Base-by-base conservation (phyloP, 2,329 filamentous ascomycete species). In the Pseudogymnoascus sp. region DNA sequence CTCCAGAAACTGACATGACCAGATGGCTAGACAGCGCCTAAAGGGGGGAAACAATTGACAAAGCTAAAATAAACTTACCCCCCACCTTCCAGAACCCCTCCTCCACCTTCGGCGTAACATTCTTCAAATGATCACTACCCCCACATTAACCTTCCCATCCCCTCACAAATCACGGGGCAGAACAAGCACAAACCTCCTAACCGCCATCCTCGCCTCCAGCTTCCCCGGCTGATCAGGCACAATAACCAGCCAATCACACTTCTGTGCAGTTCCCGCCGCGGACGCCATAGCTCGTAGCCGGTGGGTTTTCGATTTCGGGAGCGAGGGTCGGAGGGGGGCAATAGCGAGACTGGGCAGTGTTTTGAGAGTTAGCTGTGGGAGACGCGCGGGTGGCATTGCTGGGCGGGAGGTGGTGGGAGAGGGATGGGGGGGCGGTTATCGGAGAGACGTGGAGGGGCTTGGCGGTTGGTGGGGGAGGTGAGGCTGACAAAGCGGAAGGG, bases 181-280 rank as follows among this genome's bases (percentile, higher is more conserved):
- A 21, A 62, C 47, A 13, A 44, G 26, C 63, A 17, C 61, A 78
- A 78, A 87, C 84, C 78, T 74, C 66, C 85, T 79, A 53, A 86
- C 80, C 68, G 85, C 82, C 26, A 89, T 76, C 63, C 88, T 79
- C 79, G 87, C 88, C 67, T 80, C 79, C 65, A 81, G 76, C 19
- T 75, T 78, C 42, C 82, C 85, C 1, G 85, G 81, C 74, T 85
- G 83, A 74, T 91, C 88, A 11, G 86, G 88, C 38, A 90, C 72
- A 64, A 91, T 79, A 69, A 87, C 86, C 38, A 91, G 81, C 79
- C 86, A 91, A 74, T 90, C 86, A 65, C 77, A 81, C 71, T 81
- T 82, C 26, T 64, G 64, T 0, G 66, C 33, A 15, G 66, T 9
- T 13, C 61, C 33, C 19, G 69, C 33, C 4, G 33, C 47, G 31